Conservation (phyloP, 1,284 basidiomycete genomes). For the Blastosporella zonata region DNA sequence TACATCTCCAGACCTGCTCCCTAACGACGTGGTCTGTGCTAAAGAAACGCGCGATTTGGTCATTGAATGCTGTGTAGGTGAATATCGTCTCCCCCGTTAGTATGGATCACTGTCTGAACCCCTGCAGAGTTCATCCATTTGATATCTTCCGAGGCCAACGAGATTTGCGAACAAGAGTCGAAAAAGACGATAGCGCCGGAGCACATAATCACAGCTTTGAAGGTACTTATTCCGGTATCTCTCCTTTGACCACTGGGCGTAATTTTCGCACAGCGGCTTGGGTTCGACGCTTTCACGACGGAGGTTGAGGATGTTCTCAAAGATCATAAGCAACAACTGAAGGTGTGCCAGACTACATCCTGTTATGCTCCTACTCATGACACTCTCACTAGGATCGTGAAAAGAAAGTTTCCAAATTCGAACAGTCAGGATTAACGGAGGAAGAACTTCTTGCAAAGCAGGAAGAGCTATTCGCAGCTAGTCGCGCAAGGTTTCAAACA, state of each 20-base stretch:
- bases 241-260: constrained; percentile 1
- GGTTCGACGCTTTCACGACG: constrained; percentile 84
- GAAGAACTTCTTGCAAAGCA: constrained; percentile 89
- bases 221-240: constrained; percentile 47
- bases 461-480: constrained; percentile 88
- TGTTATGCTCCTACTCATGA: constrained; percentile 8
- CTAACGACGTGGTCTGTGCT: constrained; percentile 85
- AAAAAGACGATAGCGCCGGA: constrained; percentile 99
- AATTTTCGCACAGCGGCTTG: constrained; percentile 58
- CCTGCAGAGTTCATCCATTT: constrained; percentile 92
- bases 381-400: constrained; percentile 63
- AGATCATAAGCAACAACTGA: constrained; percentile 94
- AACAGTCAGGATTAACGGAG: constrained; percentile 87
- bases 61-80: constrained; percentile 98
- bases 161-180: constrained; percentile 96
- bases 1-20: constrained; percentile 75
- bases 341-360: constrained; percentile 47
- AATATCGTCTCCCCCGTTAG: constrained; percentile 30
- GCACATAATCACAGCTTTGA: constrained; percentile 90
- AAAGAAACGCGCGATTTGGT: constrained; percentile 97
- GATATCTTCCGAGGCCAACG: constrained; percentile 96
- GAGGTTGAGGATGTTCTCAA: constrained; percentile 92
- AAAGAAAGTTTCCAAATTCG: constrained; percentile 86
- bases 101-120: constrained; percentile 18
- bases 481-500: constrained; percentile 69